Percentiles rank a stretch among this genome's conserved stretches.
Evolutionary conservation across 2,329 filamentous ascomycete genomes (phyloP).

Genomic region (Sordariomycetes sp.): DNA sequence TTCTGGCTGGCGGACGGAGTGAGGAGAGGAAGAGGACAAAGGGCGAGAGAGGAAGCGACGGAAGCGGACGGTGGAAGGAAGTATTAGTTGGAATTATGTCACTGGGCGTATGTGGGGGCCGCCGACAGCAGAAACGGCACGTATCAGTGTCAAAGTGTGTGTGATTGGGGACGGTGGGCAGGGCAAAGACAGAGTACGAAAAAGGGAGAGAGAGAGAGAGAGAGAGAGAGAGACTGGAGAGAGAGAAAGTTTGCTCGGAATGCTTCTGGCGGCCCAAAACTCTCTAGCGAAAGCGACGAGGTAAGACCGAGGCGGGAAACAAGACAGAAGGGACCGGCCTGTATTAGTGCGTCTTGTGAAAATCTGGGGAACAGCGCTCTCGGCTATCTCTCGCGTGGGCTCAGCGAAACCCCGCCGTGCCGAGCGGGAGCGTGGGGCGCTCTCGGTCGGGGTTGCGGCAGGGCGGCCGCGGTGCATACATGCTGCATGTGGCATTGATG

Average conservation of each 20-base stretch:
- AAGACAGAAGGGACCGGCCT: background rate
- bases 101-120: background rate
- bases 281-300: background rate
- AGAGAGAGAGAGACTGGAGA: too few species aligned
- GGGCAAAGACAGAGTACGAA: too few species aligned
- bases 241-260: too few species aligned
- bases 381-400: background rate
- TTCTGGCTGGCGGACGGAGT: background rate
- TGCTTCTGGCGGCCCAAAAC: background rate
- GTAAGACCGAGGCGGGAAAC: background rate
- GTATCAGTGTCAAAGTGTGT: too few species aligned
- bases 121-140: background rate
- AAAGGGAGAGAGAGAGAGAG: background rate
- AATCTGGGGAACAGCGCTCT: background rate
- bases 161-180: too few species aligned
- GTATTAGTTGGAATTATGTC: background rate
- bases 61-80: background rate
- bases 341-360: background rate
- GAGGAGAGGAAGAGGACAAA: background rate
- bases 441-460: background rate
- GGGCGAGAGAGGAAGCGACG: background rate
- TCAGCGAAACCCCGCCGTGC: background rate
- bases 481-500: too few species aligned
- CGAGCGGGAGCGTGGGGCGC: background rate
- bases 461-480: too few species aligned